Conservation (phyloP, 345 rosid genomes). For the Carallia pectinifolia region DNA sequence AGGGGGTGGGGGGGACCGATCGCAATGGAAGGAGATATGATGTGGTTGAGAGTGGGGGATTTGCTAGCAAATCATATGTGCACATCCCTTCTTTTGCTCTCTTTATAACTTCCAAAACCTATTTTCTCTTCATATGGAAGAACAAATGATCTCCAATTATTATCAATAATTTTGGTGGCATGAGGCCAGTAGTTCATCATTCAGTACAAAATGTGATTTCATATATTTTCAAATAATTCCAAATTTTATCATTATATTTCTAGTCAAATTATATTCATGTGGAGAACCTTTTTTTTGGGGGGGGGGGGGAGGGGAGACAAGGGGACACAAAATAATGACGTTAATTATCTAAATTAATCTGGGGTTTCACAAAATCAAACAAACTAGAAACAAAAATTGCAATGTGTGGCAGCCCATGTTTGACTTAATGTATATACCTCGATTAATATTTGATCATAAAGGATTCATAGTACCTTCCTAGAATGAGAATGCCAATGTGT, state of each 20-base stretch:
- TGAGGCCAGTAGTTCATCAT: no score
- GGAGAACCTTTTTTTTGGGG: neutral
- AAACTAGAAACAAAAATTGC: no score
- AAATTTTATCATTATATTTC: neutral
- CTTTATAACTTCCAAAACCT: constrained; percentile 12
- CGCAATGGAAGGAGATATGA: constrained; percentile 19
- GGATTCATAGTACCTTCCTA: no score
- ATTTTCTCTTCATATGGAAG: constrained; percentile 2
- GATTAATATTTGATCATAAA: no score
- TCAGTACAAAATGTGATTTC: constrained; percentile 24
- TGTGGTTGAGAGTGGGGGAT: constrained; percentile 31
- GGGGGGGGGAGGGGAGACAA: no score
- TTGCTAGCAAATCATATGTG: constrained; percentile 39
- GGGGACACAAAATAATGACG: no score
- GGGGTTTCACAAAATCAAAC: no score
- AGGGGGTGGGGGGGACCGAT: constrained; percentile 12
- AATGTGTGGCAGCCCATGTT: no score
- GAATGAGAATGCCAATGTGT: no score
- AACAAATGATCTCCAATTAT: constrained; percentile 25
- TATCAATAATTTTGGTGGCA: constrained; percentile 27
- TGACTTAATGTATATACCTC: no score
- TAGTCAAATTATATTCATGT: neutral
- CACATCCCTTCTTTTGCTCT: constrained; percentile 53
- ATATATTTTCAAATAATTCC: constrained; percentile 13
- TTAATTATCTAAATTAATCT: no score